Evolutionary conservation across 257 asterid species (phyloP).

Genomic region (Nicotiana benthamiana): DNA sequence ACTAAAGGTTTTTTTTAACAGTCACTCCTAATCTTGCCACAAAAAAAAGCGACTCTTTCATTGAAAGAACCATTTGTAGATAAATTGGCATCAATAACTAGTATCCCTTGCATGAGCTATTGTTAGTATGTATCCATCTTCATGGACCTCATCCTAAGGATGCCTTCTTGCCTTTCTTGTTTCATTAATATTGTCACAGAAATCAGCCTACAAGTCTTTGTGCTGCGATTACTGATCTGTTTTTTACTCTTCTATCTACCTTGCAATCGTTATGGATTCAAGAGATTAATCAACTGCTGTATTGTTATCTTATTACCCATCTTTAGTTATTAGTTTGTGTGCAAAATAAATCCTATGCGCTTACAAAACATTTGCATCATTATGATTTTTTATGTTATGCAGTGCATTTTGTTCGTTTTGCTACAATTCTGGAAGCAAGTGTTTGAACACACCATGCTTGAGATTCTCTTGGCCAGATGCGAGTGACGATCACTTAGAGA

Average conservation of each 20-base stretch:
- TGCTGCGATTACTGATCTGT: neutral
- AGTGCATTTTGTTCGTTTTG: constrained; percentile 70
- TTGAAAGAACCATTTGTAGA: neutral
- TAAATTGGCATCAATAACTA: neutral
- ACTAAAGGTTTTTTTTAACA: neutral
- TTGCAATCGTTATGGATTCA: neutral
- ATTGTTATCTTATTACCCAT: neutral
- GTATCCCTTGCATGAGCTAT: neutral
- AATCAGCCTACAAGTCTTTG: neutral
- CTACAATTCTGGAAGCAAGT: constrained; percentile 40
- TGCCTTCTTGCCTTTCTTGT: neutral
- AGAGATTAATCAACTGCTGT: neutral
- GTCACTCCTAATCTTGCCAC: neutral
- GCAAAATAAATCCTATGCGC: neutral
- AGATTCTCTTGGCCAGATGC: constrained; percentile 56
- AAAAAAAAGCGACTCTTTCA: neutral
- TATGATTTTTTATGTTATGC: constrained; percentile 18
- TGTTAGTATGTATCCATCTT: neutral
- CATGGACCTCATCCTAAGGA: neutral
- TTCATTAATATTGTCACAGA: neutral
- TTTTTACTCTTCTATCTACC: too few relatives aligned
- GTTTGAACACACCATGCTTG: constrained; percentile 60
- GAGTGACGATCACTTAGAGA: constrained; percentile 41
- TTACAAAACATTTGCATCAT: neutral
- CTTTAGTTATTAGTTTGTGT: neutral